Conservation (phyloP, 2,329 filamentous ascomycete species). For the Cladosporium sphaerospermum region DNA sequence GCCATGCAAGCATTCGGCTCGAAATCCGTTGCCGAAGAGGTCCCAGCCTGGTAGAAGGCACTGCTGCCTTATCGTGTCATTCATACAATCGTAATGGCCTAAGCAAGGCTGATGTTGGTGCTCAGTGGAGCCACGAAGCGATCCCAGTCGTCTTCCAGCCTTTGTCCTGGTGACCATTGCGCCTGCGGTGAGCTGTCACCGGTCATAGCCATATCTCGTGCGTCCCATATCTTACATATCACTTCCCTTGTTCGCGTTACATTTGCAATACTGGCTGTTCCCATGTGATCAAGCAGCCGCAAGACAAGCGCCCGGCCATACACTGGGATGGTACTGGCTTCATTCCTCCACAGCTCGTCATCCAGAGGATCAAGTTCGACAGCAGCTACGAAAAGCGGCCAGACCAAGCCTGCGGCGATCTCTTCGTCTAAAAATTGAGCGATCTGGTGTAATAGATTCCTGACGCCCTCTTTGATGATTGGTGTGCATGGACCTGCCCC, state of each 20-base stretch:
- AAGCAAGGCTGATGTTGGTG: slow-evolving; percentile 38
- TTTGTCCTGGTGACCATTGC: slow-evolving; percentile 14
- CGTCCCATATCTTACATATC: slow-evolving; percentile 44
- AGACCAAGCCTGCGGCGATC: slow-evolving; percentile 33
- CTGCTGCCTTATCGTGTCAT: background rate
- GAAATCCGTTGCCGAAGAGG: background rate
- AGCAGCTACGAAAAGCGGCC: slow-evolving; percentile 40
- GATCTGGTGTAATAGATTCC: slow-evolving; percentile 31
- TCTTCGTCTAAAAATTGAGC: slow-evolving; percentile 31
- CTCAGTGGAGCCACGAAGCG: slow-evolving; percentile 38
- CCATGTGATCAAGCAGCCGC: slow-evolving; percentile 36
- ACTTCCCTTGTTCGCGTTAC: slow-evolving; percentile 41
- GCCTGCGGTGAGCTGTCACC: background rate
- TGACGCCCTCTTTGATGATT: slow-evolving; percentile 22
- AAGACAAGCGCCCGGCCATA: slow-evolving; percentile 37
- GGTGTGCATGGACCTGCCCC: slow-evolving; percentile 38
- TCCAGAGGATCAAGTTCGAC: slow-evolving; percentile 34
- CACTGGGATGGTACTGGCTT: slow-evolving; percentile 16
- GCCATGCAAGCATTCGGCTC: background rate
- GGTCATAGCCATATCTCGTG: slow-evolving; percentile 32
- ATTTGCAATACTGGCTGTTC: slow-evolving; percentile 37
- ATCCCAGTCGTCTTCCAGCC: slow-evolving; percentile 38
- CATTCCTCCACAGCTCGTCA: slow-evolving; percentile 32
- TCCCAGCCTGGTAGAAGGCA: too few species aligned
- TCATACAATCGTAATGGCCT: background rate